Percentiles rank a stretch among this genome's conserved stretches.
Evolutionary conservation across 164 flowering plant species (phyloP).

Genomic region (Vitis riparia): DNA sequence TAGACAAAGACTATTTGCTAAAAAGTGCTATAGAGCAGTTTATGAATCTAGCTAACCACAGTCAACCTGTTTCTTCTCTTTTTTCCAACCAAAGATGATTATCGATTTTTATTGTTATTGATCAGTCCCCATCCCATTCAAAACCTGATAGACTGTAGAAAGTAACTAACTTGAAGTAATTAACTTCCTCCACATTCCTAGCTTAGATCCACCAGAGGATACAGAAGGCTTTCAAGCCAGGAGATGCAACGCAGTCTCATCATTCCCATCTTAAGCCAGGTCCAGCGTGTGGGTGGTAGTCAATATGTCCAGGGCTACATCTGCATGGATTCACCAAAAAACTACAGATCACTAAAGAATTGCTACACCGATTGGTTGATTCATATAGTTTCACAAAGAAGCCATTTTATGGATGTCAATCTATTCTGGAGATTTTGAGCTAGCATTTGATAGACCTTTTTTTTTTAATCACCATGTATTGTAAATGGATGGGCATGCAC

Average conservation of each 20-base stretch:
- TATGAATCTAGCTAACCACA: too few relatives aligned
- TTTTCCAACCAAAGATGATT: neutral
- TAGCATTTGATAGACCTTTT: too few relatives aligned
- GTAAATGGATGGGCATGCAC: too few relatives aligned
- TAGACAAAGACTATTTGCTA: too few relatives aligned
- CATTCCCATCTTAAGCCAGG: too few relatives aligned
- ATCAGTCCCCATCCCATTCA: too few relatives aligned
- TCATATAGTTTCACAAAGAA: neutral
- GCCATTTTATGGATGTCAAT: neutral
- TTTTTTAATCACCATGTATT: constrained; percentile 15
- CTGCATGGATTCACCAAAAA: neutral
- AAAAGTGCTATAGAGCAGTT: too few relatives aligned
- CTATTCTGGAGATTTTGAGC: too few relatives aligned
- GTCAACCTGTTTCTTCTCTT: too few relatives aligned
- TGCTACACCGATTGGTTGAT: too few relatives aligned
- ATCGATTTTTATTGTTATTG: too few relatives aligned
- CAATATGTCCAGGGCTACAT: neutral
- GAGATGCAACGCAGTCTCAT: neutral
- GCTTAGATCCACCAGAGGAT: neutral
- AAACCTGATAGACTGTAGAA: neutral
- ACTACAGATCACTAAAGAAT: too few relatives aligned
- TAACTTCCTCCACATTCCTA: neutral
- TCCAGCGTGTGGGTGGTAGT: neutral
- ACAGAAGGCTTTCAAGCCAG: neutral
- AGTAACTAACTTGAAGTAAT: neutral